These are phyloP conservation scores for Moesziomyces sp. DNA, from an alignment of 1,284 basidiomycete species.

Conservation along the genomic window DNA sequence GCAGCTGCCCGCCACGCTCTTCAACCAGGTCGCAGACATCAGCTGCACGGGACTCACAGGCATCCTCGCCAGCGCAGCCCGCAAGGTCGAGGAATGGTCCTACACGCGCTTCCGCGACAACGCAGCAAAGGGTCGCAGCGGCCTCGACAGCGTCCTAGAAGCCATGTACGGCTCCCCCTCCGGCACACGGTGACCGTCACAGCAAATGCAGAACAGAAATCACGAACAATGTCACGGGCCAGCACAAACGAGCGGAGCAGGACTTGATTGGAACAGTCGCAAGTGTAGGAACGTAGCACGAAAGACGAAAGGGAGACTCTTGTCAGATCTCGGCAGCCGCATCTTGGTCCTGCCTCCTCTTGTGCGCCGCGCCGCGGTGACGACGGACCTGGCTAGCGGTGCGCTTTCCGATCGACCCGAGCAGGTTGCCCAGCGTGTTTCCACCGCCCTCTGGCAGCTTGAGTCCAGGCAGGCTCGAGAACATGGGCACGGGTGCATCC, in stretches of 20 bases:
- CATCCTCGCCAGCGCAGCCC: constrained; percentile 34
- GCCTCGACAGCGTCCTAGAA: constrained; percentile 47
- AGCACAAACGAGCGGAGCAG: constrained; percentile 3
- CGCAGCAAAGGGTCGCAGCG: constrained; percentile 49
- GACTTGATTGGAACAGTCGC: neutral
- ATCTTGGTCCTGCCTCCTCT: constrained; percentile 4
- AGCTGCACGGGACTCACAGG: constrained; percentile 41
- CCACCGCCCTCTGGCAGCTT: constrained; percentile 15
- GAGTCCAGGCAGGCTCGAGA: constrained; percentile 20
- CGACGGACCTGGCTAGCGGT: neutral
- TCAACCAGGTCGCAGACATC: constrained; percentile 50
- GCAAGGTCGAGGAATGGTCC: constrained; percentile 59
- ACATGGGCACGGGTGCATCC: constrained; percentile 24
- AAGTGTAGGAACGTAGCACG: neutral
- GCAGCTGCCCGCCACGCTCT: constrained; percentile 71
- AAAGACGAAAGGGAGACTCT: neutral
- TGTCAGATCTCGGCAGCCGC: neutral
- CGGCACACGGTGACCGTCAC: neutral
- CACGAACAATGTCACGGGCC: constrained; percentile 9
- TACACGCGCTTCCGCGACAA: constrained; percentile 50
- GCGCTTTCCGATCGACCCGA: constrained; percentile 11
- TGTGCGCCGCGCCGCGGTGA: constrained; percentile 4
- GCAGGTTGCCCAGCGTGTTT: constrained; percentile 16
- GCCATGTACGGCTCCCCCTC: constrained; percentile 19
- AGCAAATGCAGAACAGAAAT: neutral